Evolutionary conservation across 768 basidiomycete species (phyloP), one percentile per base, ranked within the genome.

Genomic region (Lactarius vividus): DNA sequence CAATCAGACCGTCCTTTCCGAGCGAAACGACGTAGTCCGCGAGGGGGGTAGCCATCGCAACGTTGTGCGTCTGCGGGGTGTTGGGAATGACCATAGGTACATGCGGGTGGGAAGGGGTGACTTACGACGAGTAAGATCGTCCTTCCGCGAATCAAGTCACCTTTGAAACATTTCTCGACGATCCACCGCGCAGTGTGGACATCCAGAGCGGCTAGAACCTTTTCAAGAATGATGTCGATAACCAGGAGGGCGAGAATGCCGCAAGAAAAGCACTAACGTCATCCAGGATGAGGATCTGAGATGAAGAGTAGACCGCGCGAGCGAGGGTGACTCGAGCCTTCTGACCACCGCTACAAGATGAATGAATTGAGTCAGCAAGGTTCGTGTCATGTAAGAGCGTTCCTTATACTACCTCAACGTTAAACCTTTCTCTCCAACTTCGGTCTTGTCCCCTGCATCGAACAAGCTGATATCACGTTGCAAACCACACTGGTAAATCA

Each of bases 221-320:
- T 56, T 3, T 59, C 28, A 52, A 11, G 13, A 57, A 57, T 23
- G 7, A 37, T 23, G 23, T 66, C 35, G 52, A 61, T 28, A 39
- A 37, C 16, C 2, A 29, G 28, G 29, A 26, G 8, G 4, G 10
- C 20, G 29, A 11, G 8, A 46, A 37, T 23, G 13, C 3, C 26
- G 13, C 5, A 6, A 18, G n/a, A 2, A n/a, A 56, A 53, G 49
- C 23, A 13, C 72, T 52, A n/a, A 91, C 84, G 71, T 92, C 91
- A 70, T 94, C 91, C 46, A 92, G 75, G 11, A 94, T 74, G 7
- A 94, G 71, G 20, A 86, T 84, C 29, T 84, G 74, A 0, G 90
- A 85, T 20, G 75, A 75, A 2, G 83, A 84, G 72, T 88, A 88
- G 2, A 87, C 75, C 0, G 86, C 85, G 11, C 86, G 77, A 3